Conservation (phyloP, 495 filamentous ascomycete species). For the Daldinia concentrica region DNA sequence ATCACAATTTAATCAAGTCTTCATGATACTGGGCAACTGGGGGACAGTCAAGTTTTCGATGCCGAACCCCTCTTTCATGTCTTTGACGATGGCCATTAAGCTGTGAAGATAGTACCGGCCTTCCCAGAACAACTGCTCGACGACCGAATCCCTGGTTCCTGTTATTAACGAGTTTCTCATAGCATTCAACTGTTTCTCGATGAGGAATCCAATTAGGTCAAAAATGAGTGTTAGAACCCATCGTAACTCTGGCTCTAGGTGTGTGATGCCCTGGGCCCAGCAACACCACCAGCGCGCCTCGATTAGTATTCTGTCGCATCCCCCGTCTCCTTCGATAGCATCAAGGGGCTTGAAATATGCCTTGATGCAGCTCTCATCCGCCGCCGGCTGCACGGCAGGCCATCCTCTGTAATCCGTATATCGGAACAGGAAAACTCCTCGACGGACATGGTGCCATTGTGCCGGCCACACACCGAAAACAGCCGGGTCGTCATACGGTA, state of each 20-base stretch:
- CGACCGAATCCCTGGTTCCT: neutral
- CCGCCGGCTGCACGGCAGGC: slow-evolving; percentile 32
- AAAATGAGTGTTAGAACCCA: slow-evolving; percentile 39
- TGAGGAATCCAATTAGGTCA: slow-evolving; percentile 23
- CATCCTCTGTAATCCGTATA: slow-evolving; percentile 38
- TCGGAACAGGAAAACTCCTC: slow-evolving; percentile 32
- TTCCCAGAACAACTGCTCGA: slow-evolving; percentile 21
- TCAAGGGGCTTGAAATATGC: slow-evolving; percentile 23
- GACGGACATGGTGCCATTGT: slow-evolving; percentile 19
- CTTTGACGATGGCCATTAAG: slow-evolving; percentile 22
- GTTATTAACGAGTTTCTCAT: neutral
- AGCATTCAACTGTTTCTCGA: slow-evolving; percentile 22
- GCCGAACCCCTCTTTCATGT: slow-evolving; percentile 27
- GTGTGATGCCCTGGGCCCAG: slow-evolving; percentile 30
- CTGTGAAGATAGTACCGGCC: slow-evolving; percentile 32
- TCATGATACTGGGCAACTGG: slow-evolving; percentile 4
- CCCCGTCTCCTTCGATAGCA: neutral
- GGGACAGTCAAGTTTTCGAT: slow-evolving; percentile 23
- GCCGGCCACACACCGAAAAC: slow-evolving; percentile 29
- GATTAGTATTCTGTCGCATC: slow-evolving; percentile 17
- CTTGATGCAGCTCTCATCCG: slow-evolving; percentile 9
- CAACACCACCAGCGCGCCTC: slow-evolving; percentile 36
- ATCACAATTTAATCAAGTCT: neutral
- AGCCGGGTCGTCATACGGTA: slow-evolving; percentile 42
- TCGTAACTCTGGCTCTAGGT: slow-evolving; percentile 35